Evolutionary conservation across 768 basidiomycete genomes (phyloP).

Genomic region (Boletus pseudopeckii): DNA sequence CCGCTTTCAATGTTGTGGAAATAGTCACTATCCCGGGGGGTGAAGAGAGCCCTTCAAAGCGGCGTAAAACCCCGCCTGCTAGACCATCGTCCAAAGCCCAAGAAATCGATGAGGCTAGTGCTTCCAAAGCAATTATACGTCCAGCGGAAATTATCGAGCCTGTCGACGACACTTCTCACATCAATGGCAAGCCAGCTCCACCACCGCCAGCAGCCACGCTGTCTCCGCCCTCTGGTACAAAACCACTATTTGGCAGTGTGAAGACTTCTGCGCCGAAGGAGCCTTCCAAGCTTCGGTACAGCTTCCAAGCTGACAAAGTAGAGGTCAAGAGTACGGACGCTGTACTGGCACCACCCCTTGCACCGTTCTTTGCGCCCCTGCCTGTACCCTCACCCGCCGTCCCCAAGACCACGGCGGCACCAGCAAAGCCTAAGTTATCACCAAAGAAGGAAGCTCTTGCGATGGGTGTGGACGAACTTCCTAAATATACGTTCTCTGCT

Average conservation of each 20-base stretch:
- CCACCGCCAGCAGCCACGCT: background rate
- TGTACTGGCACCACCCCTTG: conserved; percentile 1
- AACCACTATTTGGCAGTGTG: conserved; percentile 19
- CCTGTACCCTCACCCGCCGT: background rate
- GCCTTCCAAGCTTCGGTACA: conserved; percentile 74
- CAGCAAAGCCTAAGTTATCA: conserved; percentile 23
- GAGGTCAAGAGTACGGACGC: conserved; percentile 26
- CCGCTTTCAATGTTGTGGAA: conserved; percentile 21
- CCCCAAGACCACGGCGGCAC: background rate
- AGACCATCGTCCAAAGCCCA: conserved; percentile 11
- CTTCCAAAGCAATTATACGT: conserved; percentile 13
- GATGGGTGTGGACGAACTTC: conserved; percentile 33
- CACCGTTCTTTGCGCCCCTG: conserved; percentile 32
- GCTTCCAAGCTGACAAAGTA: conserved; percentile 57
- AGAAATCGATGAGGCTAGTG: conserved; percentile 35
- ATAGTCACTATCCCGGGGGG: conserved; percentile 39
- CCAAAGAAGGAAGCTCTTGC: conserved; percentile 28
- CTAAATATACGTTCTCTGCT: conserved; percentile 31
- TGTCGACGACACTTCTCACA: conserved; percentile 20
- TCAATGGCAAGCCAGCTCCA: conserved; percentile 14
- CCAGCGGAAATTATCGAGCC: conserved; percentile 44
- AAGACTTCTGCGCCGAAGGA: conserved; percentile 66
- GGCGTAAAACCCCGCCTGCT: conserved; percentile 39
- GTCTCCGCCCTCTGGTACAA: conserved; percentile 25
- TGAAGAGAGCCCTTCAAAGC: conserved; percentile 44